Evolutionary conservation across 352 stramenopile genomes (phyloP), one percentile per base, ranked within the genome.

Genomic region (Globisporangium viniferum): DNA sequence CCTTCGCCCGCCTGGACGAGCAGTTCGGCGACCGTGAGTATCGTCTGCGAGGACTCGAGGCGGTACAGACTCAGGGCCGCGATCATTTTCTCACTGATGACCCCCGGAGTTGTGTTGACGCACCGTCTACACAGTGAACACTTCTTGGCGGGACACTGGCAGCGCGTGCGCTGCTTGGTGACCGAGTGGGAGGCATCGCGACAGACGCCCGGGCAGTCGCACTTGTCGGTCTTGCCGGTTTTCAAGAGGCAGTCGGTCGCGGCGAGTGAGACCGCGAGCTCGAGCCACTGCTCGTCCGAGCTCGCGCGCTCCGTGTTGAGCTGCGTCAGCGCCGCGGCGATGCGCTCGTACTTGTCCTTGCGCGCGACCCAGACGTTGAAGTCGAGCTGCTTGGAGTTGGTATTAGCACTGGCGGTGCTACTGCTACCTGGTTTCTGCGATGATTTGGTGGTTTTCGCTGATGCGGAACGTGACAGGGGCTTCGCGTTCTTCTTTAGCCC

Each of bases 341-440:
- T 90, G 29, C 85, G 82, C 70, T 95, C 88, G 62, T 93, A 95
- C 66, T 93, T 94, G 74, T 97, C 89, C 64, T 97, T 95, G 33
- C 86, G 83, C 7, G 80, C 80, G 14, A 97, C 86, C 88, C 88
- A 97, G 12, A 91, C 78, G 39, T 93, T 78, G 62, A 97, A 95
- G 29, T 93, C 77, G 56, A 93, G 74, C 35, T 69, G 64, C 31
- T 76, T 76, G 22, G 27, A 15, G 33, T 22, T 59, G 10, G 33
- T 12, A 48, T 44, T 64, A 20, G 53, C 41, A 4, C 8, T 20
- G 31, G 27, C 9, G 55, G 68, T 61, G 12, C 2, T 18, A 6
- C 18, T 59, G 8, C 2, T 18, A 6, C 18, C 59, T 72, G 18
- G 53, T 36, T 49, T 29, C 33, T 31, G 41, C 18, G 12, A 12